Base-by-base conservation (phyloP, 441 rosid genomes). In the Mallotus japonicus region DNA sequence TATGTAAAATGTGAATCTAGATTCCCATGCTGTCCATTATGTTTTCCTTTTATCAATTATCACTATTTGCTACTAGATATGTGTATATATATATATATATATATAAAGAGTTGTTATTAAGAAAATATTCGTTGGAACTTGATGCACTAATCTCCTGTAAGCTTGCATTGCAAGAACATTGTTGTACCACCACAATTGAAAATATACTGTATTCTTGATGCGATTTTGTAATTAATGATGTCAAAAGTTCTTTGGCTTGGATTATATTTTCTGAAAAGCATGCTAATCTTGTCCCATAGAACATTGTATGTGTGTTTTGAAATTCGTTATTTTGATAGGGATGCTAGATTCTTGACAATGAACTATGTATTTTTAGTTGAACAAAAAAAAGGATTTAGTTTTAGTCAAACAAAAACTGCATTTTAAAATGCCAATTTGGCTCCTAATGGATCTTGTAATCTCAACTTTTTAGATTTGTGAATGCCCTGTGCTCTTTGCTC, bases 401-500 rank as follows among this genome's bases (percentile, higher is more conserved):
- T 34, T 34, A 34, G 4, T 34, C 40, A 34, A 1, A 34, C 5
- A 34, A n/a, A 56, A 67, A 46, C 65, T n/a, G 56, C 34, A 34
- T 34, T 28, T 28, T 56, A 49, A 12, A 69, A 19, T 46, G 53
- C 20, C 37, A 17, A 32, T 73, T 76, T 63, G 64, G 59, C 58
- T 51, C 77, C 62, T 81, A 65, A 74, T 67, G 62, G 14, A 24
- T 62, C 66, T 60, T 44, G 46, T 69, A 63, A 66, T 46, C 57
- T 69, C 44, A 53, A 40, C 24, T 62, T 40, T 76, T 80, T 90
- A 96, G 99, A 96, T 96, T 74, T 96, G 97, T 83, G 97, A 93
- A 82, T 90, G 97, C 54, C 93, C 95, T 76, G 92, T 88, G 64
- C 85, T 96, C 73, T 90, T 90, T 72, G 82, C 89, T 72, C 90